Evolutionary conservation across 805 yeast species (phyloP).

Genomic region (Yamadazyma takamatsuzukensis): DNA sequence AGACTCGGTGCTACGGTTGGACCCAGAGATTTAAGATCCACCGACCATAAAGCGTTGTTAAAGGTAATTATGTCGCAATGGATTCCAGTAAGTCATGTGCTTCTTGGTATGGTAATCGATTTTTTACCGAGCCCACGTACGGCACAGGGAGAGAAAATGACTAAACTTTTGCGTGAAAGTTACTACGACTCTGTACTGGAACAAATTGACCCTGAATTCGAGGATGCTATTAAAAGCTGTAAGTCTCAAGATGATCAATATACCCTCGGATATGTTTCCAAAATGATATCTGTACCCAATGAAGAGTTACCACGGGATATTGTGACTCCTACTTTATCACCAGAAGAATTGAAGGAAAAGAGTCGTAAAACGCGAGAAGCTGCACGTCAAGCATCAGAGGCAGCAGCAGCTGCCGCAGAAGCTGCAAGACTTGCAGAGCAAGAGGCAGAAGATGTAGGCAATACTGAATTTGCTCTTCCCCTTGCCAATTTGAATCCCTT

Average conservation of each 20-base stretch:
- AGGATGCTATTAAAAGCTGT: conserved; percentile 61
- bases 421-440: conserved; percentile 15
- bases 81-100: conserved; percentile 88
- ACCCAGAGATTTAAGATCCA: conserved; percentile 76
- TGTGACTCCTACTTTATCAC: conserved; percentile 34
- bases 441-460: conserved; percentile 13
- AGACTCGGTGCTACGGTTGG: conserved; percentile 64
- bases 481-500: conserved; percentile 32
- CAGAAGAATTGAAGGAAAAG: conserved; percentile 59
- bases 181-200: conserved; percentile 43
- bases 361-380: conserved; percentile 62
- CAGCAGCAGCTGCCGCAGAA: conserved; percentile 25
- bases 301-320: conserved; percentile 65
- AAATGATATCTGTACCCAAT: conserved; percentile 81
- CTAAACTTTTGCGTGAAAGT: conserved; percentile 50
- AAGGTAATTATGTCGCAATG: conserved; percentile 81
- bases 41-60: conserved; percentile 64
- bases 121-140: conserved; percentile 76
- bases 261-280: conserved; percentile 74
- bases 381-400: conserved; percentile 66
- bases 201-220: conserved; percentile 46
- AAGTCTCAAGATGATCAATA: conserved; percentile 50
- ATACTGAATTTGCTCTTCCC: conserved; percentile 25
- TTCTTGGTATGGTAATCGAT: conserved; percentile 79
- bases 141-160: conserved; percentile 73